phyloP scores from a whole-genome alignment of 306 rosid genomes.

The Hippophae tibetana region DNA sequence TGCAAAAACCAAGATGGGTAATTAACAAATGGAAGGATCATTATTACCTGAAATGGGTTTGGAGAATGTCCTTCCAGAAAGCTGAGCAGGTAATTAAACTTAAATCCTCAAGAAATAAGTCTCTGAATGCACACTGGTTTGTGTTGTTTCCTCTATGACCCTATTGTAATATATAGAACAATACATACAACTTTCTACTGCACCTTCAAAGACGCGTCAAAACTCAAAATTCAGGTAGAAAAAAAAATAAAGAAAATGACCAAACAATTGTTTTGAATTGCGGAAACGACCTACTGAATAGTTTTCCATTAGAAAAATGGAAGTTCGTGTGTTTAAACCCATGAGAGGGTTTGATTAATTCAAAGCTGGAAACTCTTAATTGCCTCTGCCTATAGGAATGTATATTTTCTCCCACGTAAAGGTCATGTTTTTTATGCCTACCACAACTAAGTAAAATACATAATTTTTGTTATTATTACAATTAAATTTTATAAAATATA shows the following conservation, averaged over 20 bases:
- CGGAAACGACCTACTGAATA: constrained; percentile 6
- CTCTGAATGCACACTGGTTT: constrained; percentile 28
- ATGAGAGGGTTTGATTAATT: constrained; percentile 46
- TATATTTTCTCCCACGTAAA: background rate
- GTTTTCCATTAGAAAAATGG: constrained; percentile 12
- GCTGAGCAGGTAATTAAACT: too few species aligned
- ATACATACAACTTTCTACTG: background rate
- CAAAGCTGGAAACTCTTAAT: constrained; percentile 34
- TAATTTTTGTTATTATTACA: too few species aligned
- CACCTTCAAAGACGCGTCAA: constrained; percentile 47
- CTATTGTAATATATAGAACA: constrained; percentile 9
- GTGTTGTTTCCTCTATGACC: background rate
- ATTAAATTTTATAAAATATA: too few species aligned
- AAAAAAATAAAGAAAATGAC: constrained; percentile 6
- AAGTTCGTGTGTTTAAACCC: constrained; percentile 29
- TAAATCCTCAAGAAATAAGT: background rate
- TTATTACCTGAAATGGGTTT: too few species aligned
- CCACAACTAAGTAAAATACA: too few species aligned
- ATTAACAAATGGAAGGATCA: too few species aligned
- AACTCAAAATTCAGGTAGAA: constrained; percentile 14
- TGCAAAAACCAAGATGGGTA: too few species aligned
- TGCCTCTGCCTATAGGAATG: constrained; percentile 1
- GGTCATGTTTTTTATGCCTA: too few species aligned
- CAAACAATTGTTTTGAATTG: constrained; percentile 5
- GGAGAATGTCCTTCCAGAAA: too few species aligned